Evolutionary conservation across 2,329 filamentous ascomycete species (phyloP).

Genomic region (Mycocentrospora acerina): DNA sequence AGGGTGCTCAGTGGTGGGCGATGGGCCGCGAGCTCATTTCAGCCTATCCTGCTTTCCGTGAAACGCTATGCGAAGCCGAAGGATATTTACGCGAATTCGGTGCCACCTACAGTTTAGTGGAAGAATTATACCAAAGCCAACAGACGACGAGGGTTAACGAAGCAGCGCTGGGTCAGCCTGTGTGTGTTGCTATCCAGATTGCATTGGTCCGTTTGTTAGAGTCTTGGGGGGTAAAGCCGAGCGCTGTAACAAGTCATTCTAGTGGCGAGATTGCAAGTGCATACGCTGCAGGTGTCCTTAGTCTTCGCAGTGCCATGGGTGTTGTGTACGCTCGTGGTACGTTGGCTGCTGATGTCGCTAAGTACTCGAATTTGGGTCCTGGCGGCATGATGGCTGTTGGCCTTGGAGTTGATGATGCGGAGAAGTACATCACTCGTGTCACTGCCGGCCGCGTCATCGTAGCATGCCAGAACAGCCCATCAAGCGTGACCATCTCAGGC

Average conservation of each 20-base stretch:
- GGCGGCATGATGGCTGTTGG: conserved; percentile 20
- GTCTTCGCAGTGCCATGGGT: neutral
- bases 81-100: conserved; percentile 6
- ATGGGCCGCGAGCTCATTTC: conserved; percentile 5
- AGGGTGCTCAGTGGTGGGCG: conserved; percentile 36
- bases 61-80: neutral
- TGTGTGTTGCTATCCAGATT: conserved; percentile 19
- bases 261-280: conserved; percentile 24
- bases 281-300: conserved; percentile 7
- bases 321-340: conserved; percentile 2
- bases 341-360: conserved; percentile 9
- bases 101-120: conserved; percentile 8
- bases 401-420: conserved; percentile 9
- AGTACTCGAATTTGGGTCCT: conserved; percentile 10
- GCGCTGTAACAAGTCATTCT: conserved; percentile 16
- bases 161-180: conserved; percentile 7
- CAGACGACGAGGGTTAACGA: conserved; percentile 2
- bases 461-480: conserved; percentile 41
- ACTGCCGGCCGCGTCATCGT: neutral
- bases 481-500: conserved; percentile 48
- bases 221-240: conserved; percentile 10
- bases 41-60: conserved; percentile 7
- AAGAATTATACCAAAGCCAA: conserved; percentile 10
- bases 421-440: neutral
- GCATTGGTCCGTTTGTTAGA: conserved; percentile 16